Evolutionary conservation across 2,329 filamentous ascomycete genomes (phyloP), one percentile per base, ranked within the genome.

Genomic region (Myotisia sp.): DNA sequence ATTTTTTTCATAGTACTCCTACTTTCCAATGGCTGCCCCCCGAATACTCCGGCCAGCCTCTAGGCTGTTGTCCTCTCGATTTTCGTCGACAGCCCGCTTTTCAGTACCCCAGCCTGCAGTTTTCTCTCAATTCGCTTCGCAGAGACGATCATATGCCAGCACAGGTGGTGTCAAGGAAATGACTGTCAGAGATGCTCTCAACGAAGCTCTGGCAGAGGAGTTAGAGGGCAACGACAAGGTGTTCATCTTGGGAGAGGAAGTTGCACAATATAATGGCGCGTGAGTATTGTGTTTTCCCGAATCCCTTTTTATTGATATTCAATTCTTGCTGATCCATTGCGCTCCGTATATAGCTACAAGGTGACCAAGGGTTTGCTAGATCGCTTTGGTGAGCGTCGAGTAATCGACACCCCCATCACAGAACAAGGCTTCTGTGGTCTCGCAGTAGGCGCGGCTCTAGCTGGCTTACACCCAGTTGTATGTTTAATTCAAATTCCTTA

Each of bases 241-340:
- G 50, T 98, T 94, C 62, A 67, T 98, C 48, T 63, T 98, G 39
- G 90, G 90, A 53, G 90, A 98, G 71, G 90, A 98, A 68, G 90
- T 98, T 55, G 90, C 90, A 52, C 90, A 98, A 67, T 98, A 98
- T 71, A 98, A 98, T 63, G 90, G 90, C 70, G 87, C 87, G 70
- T 74, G 63, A 59, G 64, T 41, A 36, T 37, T 28, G 27, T 37
- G 10, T 8, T 7, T 6, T 33, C 10, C 16, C 23, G 29, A 12
- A 30, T 17, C 13, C 13, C 37, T 30, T 22, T 23, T 33, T 19
- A 32, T 27, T 27, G 17, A 17, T 33, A 19, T 40, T 13, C 16
- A 33, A 29, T 36, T 37, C 12, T 27, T 31, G 5, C 18, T 27
- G 4, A 6, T 27, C 7, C 4, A 26, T 35, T 37, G 19, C 7